Conservation (phyloP, 805 yeast genomes). For the Teunomyces pallodes region DNA sequence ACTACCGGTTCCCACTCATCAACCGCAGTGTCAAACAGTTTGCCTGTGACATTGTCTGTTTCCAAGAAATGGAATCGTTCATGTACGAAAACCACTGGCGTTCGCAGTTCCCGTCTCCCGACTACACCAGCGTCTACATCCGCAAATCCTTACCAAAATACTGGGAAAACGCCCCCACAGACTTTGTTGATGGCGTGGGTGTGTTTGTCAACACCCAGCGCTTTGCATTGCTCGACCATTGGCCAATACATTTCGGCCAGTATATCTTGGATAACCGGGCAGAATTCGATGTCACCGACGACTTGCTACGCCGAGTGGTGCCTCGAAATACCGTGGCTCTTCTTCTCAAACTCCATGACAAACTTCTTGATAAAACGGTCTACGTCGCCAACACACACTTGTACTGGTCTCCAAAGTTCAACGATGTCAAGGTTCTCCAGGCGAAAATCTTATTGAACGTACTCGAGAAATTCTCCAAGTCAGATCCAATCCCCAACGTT, state of each 20-base stretch:
- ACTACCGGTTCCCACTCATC: slow-evolving; percentile 39
- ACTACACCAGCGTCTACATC: slow-evolving; percentile 48
- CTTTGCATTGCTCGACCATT: slow-evolving; percentile 61
- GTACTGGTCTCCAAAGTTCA: slow-evolving; percentile 97
- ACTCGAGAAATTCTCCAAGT: slow-evolving; percentile 62
- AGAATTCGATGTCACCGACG: slow-evolving; percentile 88
- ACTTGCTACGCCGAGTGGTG: slow-evolving; percentile 92
- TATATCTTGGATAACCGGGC: slow-evolving; percentile 75
- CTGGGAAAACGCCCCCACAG: slow-evolving; percentile 51
- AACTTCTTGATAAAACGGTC: slow-evolving; percentile 65
- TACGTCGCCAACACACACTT: slow-evolving; percentile 87
- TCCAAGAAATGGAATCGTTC: slow-evolving; percentile 49
- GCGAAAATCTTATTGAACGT: slow-evolving; percentile 90
- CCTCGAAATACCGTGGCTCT: slow-evolving; percentile 92
- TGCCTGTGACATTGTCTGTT: slow-evolving; percentile 58
- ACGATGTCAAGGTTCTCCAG: slow-evolving; percentile 95
- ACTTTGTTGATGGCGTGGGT: slow-evolving; percentile 98
- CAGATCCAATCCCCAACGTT: slow-evolving; percentile 45
- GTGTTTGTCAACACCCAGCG: slow-evolving; percentile 71
- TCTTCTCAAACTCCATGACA: slow-evolving; percentile 69
- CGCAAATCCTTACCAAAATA: slow-evolving; percentile 51
- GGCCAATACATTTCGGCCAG: slow-evolving; percentile 78
- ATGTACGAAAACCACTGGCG: slow-evolving; percentile 43
- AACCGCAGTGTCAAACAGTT: slow-evolving; percentile 31
- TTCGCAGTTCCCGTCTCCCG: slow-evolving; percentile 23